These are phyloP conservation scores for Colletotrichum sp. DNA, from an alignment of 2,329 filamentous ascomycete genomes.

Conservation along the genomic window DNA sequence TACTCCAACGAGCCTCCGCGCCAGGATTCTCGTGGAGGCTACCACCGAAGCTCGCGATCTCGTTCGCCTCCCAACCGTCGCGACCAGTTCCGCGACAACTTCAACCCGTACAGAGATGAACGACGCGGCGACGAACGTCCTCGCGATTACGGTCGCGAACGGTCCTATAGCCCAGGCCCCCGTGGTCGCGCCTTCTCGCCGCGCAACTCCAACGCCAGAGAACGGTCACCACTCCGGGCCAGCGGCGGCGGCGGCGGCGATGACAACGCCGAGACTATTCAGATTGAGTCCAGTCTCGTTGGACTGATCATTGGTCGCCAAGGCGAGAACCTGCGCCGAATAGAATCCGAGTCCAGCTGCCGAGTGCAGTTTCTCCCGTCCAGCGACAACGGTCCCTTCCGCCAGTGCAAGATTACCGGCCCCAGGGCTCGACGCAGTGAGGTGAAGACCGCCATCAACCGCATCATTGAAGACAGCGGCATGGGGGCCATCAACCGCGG, in stretches of 20 bases:
- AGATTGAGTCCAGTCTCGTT: conserved; percentile 85
- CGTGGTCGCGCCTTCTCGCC: conserved; percentile 68
- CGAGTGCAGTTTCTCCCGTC: conserved; percentile 88
- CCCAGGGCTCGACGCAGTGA: conserved; percentile 73
- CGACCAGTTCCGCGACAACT: conserved; percentile 75
- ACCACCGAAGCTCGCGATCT: conserved; percentile 68
- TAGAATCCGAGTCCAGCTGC: conserved; percentile 82
- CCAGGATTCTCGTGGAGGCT: conserved; percentile 51
- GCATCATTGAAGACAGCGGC: conserved; percentile 84
- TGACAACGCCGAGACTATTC: conserved; percentile 81
- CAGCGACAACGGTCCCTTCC: conserved; percentile 73
- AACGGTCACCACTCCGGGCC: conserved; percentile 63
- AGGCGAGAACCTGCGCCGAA: conserved; percentile 85
- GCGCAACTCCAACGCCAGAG: conserved; percentile 55
- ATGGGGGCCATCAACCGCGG: conserved; percentile 53
- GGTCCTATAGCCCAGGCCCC: conserved; percentile 73
- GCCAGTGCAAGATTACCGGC: conserved; percentile 87
- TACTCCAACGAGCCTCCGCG: conserved; percentile 42
- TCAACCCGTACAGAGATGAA: conserved; percentile 87
- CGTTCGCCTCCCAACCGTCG: conserved; percentile 73
- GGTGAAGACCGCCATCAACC: conserved; percentile 83
- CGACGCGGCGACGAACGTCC: conserved; percentile 69
- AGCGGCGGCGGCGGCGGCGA: conserved; percentile 45
- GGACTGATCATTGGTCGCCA: conserved; percentile 90
- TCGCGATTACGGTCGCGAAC: conserved; percentile 66